Evolutionary conservation across 495 filamentous ascomycete species (phyloP), one percentile per base, ranked within the genome.

Genomic region (Coniosporium apollinis): DNA sequence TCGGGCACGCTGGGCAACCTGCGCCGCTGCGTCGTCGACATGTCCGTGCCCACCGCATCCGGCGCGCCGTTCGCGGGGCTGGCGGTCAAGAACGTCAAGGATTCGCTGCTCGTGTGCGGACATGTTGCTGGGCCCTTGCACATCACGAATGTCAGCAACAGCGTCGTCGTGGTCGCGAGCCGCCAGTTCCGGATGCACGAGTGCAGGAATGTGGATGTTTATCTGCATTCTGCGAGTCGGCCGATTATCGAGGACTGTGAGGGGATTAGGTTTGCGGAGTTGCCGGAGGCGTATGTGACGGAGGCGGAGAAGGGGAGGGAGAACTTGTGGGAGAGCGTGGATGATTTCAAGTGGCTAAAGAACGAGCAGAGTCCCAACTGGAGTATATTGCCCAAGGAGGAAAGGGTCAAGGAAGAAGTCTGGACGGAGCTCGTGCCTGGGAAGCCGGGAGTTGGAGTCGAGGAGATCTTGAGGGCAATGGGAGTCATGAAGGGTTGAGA

Each of bases 331-430:
- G 70, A 82, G 46, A 72, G 91, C 48, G 76, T 97, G 10, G 82
- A 94, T 48, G 89, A 97, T 47, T 97, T 97, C 63, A 89, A 92
- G 55, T 96, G 91, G 91, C 66, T 94, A 41, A 91, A 84, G 55
- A 61, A 67, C 8, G 80, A 79, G 30, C 74, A 70, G 13, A 94
- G 82, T 45, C 89, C 89, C 1, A 85, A 97, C 52, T 97, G 87
- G 84, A 70, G 64, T 30, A 49, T 86, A 7, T 38, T 94, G 26
- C 58, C 66, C 11, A 65, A 66, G 29, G 64, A 61, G 14, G 61
- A 79, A 22, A 67, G 73, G 7, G 62, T 87, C 5, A 38, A 56
- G 4, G 69, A 73, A 14, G 64, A 67, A 14, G 64, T 77, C 1
- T 92, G 85, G 84, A 67, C 62, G 43, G 69, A 72, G 36, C 65